A percentile compares a stretch with the other conserved stretches of the same genome.
phyloP scores from a whole-genome alignment of 768 basidiomycete genomes.

The Tylopilus sp. region DNA sequence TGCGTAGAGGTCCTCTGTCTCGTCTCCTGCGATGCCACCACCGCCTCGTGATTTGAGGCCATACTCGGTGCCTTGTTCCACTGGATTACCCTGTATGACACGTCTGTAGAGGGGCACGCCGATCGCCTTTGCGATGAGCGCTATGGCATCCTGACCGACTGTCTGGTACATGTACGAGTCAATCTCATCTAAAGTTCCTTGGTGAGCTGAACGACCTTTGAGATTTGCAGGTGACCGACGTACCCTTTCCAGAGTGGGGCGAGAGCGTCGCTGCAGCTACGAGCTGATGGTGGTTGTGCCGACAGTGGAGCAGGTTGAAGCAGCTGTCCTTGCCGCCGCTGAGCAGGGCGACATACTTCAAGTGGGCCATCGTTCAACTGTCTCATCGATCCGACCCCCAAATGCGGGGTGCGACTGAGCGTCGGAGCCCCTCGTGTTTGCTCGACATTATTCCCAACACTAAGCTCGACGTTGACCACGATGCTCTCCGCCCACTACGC shows the following conservation, averaged over 20 bases:
- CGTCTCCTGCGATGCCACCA: conserved; percentile 72
- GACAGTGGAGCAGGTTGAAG: conserved; percentile 90
- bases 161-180: conserved; percentile 99
- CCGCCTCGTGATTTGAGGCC: conserved; percentile 55
- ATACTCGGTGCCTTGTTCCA: conserved; percentile 84
- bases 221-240: conserved; percentile 2
- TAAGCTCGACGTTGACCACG: conserved; percentile 8
- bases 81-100: conserved; percentile 75
- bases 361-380: not conserved
- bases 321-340: conserved; percentile 98
- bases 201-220: conserved; percentile 4
- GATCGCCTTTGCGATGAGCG: conserved; percentile 79
- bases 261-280: conserved; percentile 86
- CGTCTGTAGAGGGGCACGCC: conserved; percentile 82
- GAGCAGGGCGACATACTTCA: conserved; percentile 93
- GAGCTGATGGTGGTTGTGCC: conserved; percentile 80
- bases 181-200: conserved; percentile 82
- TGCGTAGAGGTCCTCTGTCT: conserved; percentile 89
- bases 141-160: conserved; percentile 94
- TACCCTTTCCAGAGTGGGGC: conserved; percentile 84
- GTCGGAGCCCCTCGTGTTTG: not conserved
- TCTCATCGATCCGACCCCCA: conserved; percentile 25
- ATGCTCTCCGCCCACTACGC: conserved; percentile 70
- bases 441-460: not conserved
- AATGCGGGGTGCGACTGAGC: conserved; percentile 5